Evolutionary conservation across 2,329 filamentous ascomycete genomes (phyloP).

Genomic region (Monosporascus sp.): DNA sequence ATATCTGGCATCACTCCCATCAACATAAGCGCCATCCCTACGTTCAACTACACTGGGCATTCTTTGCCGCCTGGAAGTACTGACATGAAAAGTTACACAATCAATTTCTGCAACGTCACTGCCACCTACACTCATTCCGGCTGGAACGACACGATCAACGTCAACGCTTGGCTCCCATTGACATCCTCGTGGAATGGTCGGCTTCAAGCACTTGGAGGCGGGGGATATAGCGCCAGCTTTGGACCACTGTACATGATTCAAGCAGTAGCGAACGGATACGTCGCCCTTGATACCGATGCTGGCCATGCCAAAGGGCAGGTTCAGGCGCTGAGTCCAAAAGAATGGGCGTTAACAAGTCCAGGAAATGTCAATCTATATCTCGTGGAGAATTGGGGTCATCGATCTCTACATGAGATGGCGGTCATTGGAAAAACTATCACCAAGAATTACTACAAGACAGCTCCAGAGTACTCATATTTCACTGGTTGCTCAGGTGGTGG

Average conservation of each 20-base stretch:
- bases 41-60: too few relatives aligned
- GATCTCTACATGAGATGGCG: constrained; percentile 39
- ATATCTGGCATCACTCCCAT: too few relatives aligned
- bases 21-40: too few relatives aligned
- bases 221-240: constrained; percentile 22
- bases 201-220: constrained; percentile 34
- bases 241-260: constrained; percentile 11
- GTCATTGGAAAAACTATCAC: constrained; percentile 43
- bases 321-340: background rate
- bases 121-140: constrained; percentile 37
- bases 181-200: constrained; percentile 29
- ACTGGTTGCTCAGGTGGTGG: constrained; percentile 52
- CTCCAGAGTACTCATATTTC: constrained; percentile 44
- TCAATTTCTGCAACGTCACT: constrained; percentile 36
- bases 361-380: constrained; percentile 19
- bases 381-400: constrained; percentile 16
- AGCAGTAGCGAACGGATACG: constrained; percentile 18
- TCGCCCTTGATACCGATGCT: constrained; percentile 20
- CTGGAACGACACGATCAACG: constrained; percentile 30
- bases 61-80: too few relatives aligned
- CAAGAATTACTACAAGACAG: constrained; percentile 40
- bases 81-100: too few relatives aligned
- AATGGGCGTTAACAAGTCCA: constrained; percentile 16
- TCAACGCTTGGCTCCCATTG: constrained; percentile 30
- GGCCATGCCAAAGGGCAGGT: constrained; percentile 7